Conservation (phyloP, 2,329 filamentous ascomycete species). For the Amphichorda felina region DNA sequence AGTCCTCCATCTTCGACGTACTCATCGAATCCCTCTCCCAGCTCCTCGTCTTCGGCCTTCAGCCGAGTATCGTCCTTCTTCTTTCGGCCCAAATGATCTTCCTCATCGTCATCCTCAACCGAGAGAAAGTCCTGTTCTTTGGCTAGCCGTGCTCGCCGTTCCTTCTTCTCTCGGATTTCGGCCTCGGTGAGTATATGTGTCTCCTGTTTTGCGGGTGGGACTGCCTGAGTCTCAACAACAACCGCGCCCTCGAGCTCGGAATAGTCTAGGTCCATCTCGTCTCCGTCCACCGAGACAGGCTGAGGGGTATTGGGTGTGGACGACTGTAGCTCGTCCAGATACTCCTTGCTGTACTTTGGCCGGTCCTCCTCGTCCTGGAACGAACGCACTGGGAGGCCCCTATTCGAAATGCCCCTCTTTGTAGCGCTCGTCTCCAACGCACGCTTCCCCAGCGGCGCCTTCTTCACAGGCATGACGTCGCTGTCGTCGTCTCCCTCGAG, state of each 20-base stretch:
- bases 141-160: slow-evolving; percentile 70
- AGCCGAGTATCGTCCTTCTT: slow-evolving; percentile 64
- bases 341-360: slow-evolving; percentile 76
- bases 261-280: slow-evolving; percentile 43
- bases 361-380: slow-evolving; percentile 56
- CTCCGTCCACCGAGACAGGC: slow-evolving; percentile 30
- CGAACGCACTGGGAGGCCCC: slow-evolving; percentile 42
- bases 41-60: slow-evolving; percentile 77
- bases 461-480: slow-evolving; percentile 41
- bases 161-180: slow-evolving; percentile 86
- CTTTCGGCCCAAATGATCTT: slow-evolving; percentile 25
- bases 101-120: slow-evolving; percentile 43
- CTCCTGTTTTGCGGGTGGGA: slow-evolving; percentile 13
- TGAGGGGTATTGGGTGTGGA: slow-evolving; percentile 77
- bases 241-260: slow-evolving; percentile 52
- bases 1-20: slow-evolving; percentile 79
- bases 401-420: slow-evolving; percentile 37
- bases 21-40: slow-evolving; percentile 87
- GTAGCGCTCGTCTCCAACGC: slow-evolving; percentile 55
- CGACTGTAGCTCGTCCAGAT: slow-evolving; percentile 72
- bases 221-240: slow-evolving; percentile 42
- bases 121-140: slow-evolving; percentile 56
- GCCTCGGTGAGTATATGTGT: slow-evolving; percentile 64
- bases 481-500: slow-evolving; percentile 32
- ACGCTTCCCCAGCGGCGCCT: slow-evolving; percentile 50